Conservation (phyloP, 208 protist species). For the Crithidia acanthocephali region DNA sequence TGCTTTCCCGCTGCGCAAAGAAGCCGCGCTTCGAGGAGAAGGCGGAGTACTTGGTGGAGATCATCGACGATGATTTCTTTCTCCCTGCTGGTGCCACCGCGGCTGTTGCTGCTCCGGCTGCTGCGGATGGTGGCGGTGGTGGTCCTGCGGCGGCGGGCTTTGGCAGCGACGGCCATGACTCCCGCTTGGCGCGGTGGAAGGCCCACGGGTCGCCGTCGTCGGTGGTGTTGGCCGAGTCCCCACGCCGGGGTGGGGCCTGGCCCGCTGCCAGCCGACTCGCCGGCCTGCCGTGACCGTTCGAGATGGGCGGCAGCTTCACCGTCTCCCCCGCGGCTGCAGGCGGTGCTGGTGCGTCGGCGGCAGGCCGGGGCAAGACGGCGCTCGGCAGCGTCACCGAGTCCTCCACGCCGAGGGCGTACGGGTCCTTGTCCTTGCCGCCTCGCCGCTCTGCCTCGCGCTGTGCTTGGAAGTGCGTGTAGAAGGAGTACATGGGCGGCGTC, state of each 20-base stretch:
- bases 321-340: not conserved
- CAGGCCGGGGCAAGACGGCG: too few relatives aligned
- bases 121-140: not conserved
- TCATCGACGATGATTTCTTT: slow-evolving; percentile 13
- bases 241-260: not conserved
- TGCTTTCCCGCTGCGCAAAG: slow-evolving; percentile 1
- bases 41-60: slow-evolving; percentile 7
- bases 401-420: slow-evolving; percentile 10
- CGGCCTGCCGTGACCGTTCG: not conserved
- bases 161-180: slow-evolving; percentile 6
- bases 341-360: not conserved
- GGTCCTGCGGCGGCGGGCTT: not conserved
- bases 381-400: not conserved
- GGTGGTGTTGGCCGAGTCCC: not conserved
- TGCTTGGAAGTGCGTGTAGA: slow-evolving; percentile 10
- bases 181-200: slow-evolving; percentile 9
- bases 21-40: not conserved
- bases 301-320: not conserved
- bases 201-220: slow-evolving; percentile 11
- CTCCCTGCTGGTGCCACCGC: too few relatives aligned
- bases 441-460: not conserved
- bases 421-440: not conserved
- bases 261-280: not conserved
- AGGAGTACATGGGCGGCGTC: slow-evolving; percentile 8
- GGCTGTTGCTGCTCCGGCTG: too few relatives aligned